Base-by-base conservation (phyloP, 2,329 filamentous ascomycete species). In the Beauveria pseudobassiana region DNA sequence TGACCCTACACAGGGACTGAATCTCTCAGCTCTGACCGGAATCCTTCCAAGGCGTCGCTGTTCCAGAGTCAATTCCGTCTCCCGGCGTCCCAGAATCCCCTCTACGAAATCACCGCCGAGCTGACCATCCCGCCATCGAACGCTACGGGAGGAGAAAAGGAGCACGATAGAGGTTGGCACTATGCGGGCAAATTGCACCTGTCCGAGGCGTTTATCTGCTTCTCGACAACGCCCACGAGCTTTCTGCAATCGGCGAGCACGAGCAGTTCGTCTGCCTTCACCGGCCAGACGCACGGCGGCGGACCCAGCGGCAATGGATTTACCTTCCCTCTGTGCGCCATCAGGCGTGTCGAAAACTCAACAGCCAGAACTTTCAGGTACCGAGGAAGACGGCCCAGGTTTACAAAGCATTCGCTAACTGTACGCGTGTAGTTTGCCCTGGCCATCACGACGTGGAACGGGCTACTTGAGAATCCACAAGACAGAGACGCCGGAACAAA, bases 61-160 rank as follows among this genome's bases (percentile, higher is more conserved):
- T 99, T 98, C 79, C 92, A 95, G 78, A 88, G 89, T 74, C 95
- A 99, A 77, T 99, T 99, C 79, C 91, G 95, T 67, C 88, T 99
- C 40, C 95, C 95, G 51, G 87, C 91, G 71, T 89, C 91, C 45
- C 93, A 99, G 77, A 93, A 90, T 65, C 95, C 95, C 61, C 83
- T 98, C 62, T 92, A 96, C 77, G 95, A 99, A 80, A 97, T 99
- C 77, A 92, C 90, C 64, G 93, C 95, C 71, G 95, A 99, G 79
- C 85, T 99, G 63, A 96, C 92, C 62, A 90, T 99, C 63, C 87
- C 88, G 61, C 87, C 85, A 64, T 85, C 85, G 65, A 90, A 88
- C 74, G 83, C 79, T 67, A 87, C 82, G 64, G 84, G 87, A 54
- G 87, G 88, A 64, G 89, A 91, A 68, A 87, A 87, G 74, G 83